Percentiles rank a stretch among this genome's conserved stretches.
Evolutionary conservation across 768 basidiomycete species (phyloP).

Genomic region (Agrocybe pediades): DNA sequence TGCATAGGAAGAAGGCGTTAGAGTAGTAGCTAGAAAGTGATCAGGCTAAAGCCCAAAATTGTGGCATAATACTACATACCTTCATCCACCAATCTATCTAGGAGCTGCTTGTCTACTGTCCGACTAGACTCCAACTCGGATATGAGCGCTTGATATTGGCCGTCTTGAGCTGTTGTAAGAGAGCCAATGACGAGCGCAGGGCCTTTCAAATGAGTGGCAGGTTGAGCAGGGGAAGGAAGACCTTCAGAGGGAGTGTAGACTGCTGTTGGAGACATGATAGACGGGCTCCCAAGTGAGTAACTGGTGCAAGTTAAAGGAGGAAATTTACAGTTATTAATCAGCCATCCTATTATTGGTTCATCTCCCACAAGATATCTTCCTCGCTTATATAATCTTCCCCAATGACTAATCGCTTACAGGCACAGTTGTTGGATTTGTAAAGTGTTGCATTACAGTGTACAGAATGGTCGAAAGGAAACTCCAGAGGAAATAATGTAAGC

Average conservation of each 20-base stretch:
- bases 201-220: conserved; percentile 36
- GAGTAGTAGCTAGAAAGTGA: conserved; percentile 50
- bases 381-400: conserved; percentile 1
- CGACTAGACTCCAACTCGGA: conserved; percentile 55
- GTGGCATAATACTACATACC: conserved; percentile 46
- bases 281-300: neutral
- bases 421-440: neutral
- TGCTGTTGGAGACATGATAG: conserved; percentile 64
- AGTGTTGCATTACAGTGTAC: neutral
- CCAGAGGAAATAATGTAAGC: neutral
- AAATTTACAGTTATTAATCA: conserved; percentile 19
- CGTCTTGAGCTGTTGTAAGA: conserved; percentile 74
- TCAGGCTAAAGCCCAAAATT: conserved; percentile 1
- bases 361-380: conserved; percentile 6
- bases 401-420: neutral
- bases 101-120: conserved; percentile 74
- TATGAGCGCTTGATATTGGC: conserved; percentile 74
- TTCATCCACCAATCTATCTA: conserved; percentile 80
- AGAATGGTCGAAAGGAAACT: neutral
- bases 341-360: neutral
- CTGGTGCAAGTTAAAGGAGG: conserved; percentile 9
- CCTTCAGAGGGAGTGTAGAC: conserved; percentile 31
- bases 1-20: conserved; percentile 57
- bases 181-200: conserved; percentile 77
- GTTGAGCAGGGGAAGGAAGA: conserved; percentile 18